phyloP scores from a whole-genome alignment of 2,329 filamentous ascomycete species.

The Ploettnerulaceae sp. region DNA sequence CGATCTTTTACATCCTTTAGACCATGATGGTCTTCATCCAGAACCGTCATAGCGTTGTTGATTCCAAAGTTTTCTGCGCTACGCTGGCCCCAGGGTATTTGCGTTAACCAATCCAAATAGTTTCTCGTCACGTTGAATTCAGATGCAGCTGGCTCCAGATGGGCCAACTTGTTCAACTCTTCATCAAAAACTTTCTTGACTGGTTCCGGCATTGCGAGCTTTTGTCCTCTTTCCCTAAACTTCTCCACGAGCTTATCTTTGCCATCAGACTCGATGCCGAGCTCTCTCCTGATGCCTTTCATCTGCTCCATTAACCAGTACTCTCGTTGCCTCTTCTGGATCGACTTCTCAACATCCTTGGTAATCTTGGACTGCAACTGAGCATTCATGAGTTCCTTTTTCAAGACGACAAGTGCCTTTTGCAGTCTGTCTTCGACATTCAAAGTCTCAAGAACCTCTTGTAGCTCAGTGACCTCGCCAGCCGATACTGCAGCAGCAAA shows the following conservation, averaged over 20 bases:
- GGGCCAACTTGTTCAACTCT: constrained; percentile 93
- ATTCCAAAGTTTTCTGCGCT: constrained; percentile 97
- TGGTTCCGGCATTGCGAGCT: constrained; percentile 92
- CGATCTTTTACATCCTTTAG: constrained; percentile 98
- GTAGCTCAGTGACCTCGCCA: constrained; percentile 85
- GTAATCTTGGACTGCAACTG: constrained; percentile 95
- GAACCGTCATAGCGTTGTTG: constrained; percentile 78
- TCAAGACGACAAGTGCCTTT: constrained; percentile 86
- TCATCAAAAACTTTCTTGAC: constrained; percentile 98
- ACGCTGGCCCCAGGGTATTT: constrained; percentile 94
- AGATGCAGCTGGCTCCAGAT: constrained; percentile 90
- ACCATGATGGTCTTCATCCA: constrained; percentile 96
- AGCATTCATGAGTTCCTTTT: constrained; percentile 98
- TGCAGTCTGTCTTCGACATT: constrained; percentile 90
- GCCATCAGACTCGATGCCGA: constrained; percentile 94
- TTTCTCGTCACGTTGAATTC: constrained; percentile 99
- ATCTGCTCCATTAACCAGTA: constrained; percentile 99
- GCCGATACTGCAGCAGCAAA: constrained; percentile 97
- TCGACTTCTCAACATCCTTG: constrained; percentile 96
- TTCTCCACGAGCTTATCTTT: constrained; percentile 98
- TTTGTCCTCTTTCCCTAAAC: constrained; percentile 91
- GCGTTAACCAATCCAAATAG: constrained; percentile 97
- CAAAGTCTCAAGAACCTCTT: constrained; percentile 82
- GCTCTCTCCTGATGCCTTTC: constrained; percentile 94
- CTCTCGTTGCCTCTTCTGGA: constrained; percentile 93